A percentile compares a stretch with the other conserved stretches of the same genome.
phyloP scores from a whole-genome alignment of 208 protist species.

The Wallacemonas sp. region DNA sequence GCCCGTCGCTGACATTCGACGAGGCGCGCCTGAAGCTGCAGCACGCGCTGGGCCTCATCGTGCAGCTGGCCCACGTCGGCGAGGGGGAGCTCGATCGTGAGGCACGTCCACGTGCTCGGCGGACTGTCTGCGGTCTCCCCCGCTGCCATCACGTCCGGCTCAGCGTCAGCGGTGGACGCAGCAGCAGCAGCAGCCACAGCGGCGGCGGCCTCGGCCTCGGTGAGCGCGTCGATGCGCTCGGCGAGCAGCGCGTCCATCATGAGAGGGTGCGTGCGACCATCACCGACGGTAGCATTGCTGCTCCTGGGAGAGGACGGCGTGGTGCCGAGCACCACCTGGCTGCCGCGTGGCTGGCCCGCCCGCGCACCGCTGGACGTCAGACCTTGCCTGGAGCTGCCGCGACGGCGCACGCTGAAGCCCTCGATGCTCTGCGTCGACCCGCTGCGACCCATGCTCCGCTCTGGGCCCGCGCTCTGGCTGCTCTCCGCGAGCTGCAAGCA shows the following conservation, averaged over 20 bases:
- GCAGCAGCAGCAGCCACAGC: background rate
- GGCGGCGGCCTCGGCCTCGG: background rate
- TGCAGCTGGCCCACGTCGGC: constrained; percentile 35
- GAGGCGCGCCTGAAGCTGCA: constrained; percentile 31
- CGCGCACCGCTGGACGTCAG: constrained; percentile 5
- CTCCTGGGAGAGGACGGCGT: too few relatives aligned
- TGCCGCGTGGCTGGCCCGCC: constrained; percentile 1
- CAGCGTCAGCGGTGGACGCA: background rate
- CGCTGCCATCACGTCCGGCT: background rate
- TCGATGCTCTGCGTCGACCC: background rate
- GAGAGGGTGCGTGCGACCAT: constrained; percentile 1
- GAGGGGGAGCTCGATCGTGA: constrained; percentile 34
- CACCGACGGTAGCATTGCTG: background rate
- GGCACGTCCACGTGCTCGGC: constrained; percentile 19
- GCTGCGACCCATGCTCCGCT: background rate
- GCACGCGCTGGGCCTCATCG: constrained; percentile 21
- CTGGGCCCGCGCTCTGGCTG: background rate
- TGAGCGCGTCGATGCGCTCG: constrained; percentile 15
- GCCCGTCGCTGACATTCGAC: constrained; percentile 8
- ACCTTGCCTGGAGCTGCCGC: constrained; percentile 5
- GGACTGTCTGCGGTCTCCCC: background rate
- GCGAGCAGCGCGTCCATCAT: constrained; percentile 18
- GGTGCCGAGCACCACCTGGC: too few relatives aligned
- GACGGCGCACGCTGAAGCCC: background rate
- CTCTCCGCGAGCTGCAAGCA: background rate